phyloP scores from a whole-genome alignment of 495 filamentous ascomycete species.

The Penicillium desertorum region DNA sequence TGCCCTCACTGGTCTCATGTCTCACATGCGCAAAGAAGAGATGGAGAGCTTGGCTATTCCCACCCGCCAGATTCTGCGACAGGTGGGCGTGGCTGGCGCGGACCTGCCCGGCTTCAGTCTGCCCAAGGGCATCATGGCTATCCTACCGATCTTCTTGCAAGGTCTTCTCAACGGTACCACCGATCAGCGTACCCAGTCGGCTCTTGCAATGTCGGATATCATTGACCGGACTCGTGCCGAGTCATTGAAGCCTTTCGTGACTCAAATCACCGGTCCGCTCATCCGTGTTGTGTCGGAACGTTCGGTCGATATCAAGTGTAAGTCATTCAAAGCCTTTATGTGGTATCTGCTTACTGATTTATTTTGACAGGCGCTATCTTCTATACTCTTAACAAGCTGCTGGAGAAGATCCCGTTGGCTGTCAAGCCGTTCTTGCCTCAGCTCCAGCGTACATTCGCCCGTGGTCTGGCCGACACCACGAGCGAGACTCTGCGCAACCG shows the following conservation, averaged over 20 bases:
- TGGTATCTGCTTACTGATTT: conserved; percentile 13
- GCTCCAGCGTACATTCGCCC: conserved; percentile 93
- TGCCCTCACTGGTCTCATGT: conserved; percentile 83
- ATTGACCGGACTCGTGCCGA: conserved; percentile 84
- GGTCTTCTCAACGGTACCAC: conserved; percentile 93
- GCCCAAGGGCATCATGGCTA: conserved; percentile 96
- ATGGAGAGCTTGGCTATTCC: conserved; percentile 93
- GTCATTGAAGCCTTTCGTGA: conserved; percentile 88
- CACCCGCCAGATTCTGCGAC: conserved; percentile 77
- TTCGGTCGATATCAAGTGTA: conserved; percentile 86
- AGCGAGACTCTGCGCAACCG: conserved; percentile 84
- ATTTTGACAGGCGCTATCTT: conserved; percentile 72
- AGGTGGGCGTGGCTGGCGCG: conserved; percentile 82
- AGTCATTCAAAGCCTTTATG: conserved; percentile 7
- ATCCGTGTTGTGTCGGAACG: conserved; percentile 96
- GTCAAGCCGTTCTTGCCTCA: conserved; percentile 97
- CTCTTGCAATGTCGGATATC: conserved; percentile 91
- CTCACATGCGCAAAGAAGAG: conserved; percentile 90
- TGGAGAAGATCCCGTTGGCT: conserved; percentile 94
- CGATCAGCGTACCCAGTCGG: conserved; percentile 88
- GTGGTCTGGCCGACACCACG: conserved; percentile 87
- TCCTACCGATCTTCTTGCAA: conserved; percentile 95
- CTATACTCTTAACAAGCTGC: conserved; percentile 86
- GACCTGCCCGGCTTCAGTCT: conserved; percentile 86
- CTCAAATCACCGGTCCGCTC: conserved; percentile 93